A percentile compares a stretch with the other conserved stretches of the same genome.
These are phyloP conservation scores for Blumeria graminis DNA, from an alignment of 2,329 filamentous ascomycete genomes.

Conservation along the genomic window DNA sequence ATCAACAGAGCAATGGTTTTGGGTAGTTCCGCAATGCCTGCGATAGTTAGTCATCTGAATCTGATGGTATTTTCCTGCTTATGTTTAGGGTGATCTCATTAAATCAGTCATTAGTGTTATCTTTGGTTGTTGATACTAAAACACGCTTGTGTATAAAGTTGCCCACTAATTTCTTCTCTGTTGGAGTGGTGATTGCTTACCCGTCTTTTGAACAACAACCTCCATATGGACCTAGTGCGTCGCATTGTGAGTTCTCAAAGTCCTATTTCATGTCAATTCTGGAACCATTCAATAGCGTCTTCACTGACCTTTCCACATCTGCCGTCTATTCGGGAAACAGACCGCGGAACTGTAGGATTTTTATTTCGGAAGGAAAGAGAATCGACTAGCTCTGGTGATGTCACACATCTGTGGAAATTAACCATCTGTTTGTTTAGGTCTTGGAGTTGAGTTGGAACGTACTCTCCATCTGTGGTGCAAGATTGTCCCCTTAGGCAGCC, in stretches of 20 bases:
- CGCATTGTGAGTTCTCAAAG: constrained; percentile 12
- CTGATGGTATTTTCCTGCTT: too few species aligned
- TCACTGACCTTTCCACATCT: constrained; percentile 9
- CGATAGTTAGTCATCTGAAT: background rate
- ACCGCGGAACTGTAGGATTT: background rate
- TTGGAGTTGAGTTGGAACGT: constrained; percentile 2
- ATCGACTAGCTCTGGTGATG: constrained; percentile 4
- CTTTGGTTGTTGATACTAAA: too few species aligned
- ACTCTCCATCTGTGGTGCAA: constrained; percentile 10
- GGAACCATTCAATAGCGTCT: too few species aligned
- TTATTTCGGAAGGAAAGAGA: constrained; percentile 4
- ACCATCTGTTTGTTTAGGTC: background rate
- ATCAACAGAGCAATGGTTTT: constrained; percentile 8
- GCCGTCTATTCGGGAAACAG: constrained; percentile 10
- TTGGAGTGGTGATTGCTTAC: background rate
- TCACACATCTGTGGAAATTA: constrained; percentile 9
- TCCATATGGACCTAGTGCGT: constrained; percentile 12
- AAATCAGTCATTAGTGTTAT: too few species aligned
- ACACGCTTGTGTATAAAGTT: too few species aligned
- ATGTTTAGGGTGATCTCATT: too few species aligned
- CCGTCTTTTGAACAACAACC: constrained; percentile 14
- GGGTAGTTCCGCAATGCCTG: constrained; percentile 5
- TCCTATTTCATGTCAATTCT: background rate
- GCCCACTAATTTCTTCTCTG: too few species aligned
- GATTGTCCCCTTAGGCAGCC: constrained; percentile 14